Evolutionary conservation across 257 asterid species (phyloP).

Genomic region (Ballota nigra): DNA sequence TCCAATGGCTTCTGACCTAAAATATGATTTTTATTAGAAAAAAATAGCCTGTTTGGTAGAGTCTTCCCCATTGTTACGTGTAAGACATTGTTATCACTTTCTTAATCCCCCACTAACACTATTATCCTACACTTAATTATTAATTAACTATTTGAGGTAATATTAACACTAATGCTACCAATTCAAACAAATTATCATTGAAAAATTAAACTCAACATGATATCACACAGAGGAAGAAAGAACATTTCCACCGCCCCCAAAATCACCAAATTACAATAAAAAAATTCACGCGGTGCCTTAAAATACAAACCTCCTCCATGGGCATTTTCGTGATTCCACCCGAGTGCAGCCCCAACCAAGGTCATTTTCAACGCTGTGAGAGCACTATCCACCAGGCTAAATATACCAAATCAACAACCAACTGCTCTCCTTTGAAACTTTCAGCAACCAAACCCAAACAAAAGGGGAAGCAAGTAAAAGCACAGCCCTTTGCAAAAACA

Average conservation of each 20-base stretch:
- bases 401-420: conserved; percentile 41
- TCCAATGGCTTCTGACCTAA: conserved; percentile 29
- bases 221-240: background rate
- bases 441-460: conserved; percentile 51
- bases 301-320: background rate
- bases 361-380: background rate
- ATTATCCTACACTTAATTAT: conserved; percentile 7
- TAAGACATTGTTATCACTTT: conserved; percentile 20
- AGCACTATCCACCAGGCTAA: conserved; percentile 14
- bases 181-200: conserved; percentile 16
- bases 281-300: background rate
- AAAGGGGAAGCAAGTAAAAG: background rate
- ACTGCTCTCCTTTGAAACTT: conserved; percentile 62
- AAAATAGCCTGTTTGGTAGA: conserved; percentile 20
- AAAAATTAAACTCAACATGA: conserved; percentile 1
- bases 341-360: background rate
- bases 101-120: conserved; percentile 15
- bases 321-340: background rate
- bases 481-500: background rate
- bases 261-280: background rate
- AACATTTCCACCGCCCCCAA: conserved; percentile 20
- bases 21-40: background rate
- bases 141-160: conserved; percentile 12
- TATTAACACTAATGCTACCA: conserved; percentile 13
- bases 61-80: conserved; percentile 36